Evolutionary conservation across 2,329 filamentous ascomycete genomes (phyloP).

Genomic region (Orbilia javanica): DNA sequence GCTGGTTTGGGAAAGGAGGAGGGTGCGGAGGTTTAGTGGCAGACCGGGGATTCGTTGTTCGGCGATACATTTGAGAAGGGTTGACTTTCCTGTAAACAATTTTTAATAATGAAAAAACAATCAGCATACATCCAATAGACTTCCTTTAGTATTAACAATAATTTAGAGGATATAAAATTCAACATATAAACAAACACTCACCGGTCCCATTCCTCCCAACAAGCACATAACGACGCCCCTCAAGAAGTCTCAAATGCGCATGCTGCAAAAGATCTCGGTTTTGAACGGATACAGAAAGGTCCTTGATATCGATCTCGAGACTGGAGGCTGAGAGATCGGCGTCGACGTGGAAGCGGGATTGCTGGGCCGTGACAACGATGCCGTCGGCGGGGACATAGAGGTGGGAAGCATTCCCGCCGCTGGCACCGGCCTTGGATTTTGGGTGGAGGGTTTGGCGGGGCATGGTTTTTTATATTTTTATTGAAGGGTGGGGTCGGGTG

Average conservation of each 20-base stretch:
- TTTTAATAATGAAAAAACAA: neutral
- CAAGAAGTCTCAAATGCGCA: slow-evolving; percentile 78
- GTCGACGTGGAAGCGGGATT: slow-evolving; percentile 75
- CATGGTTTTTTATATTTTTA: slow-evolving; percentile 4
- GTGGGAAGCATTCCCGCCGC: neutral
- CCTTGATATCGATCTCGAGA: slow-evolving; percentile 76
- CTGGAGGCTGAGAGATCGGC: slow-evolving; percentile 44
- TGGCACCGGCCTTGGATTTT: slow-evolving; percentile 21
- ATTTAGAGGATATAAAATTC: neutral
- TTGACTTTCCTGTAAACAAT: slow-evolving; percentile 62
- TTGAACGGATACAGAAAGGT: slow-evolving; percentile 76
- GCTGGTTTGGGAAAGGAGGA: slow-evolving; percentile 77
- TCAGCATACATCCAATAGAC: too few relatives aligned
- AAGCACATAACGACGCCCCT: slow-evolving; percentile 80
- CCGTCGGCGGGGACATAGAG: slow-evolving; percentile 26
- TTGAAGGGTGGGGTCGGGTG: neutral
- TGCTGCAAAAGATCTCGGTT: slow-evolving; percentile 75
- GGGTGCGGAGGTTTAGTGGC: slow-evolving; percentile 74
- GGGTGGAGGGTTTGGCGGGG: slow-evolving; percentile 17
- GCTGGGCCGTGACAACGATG: slow-evolving; percentile 75
- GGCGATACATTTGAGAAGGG: slow-evolving; percentile 79
- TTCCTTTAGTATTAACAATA: too few relatives aligned
- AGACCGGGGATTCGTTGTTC: slow-evolving; percentile 84
- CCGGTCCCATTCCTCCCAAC: slow-evolving; percentile 85
- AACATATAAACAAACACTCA: too few relatives aligned